Evolutionary conservation across 148 eudicot genomes (phyloP).

Genomic region (Amaranthus palmeri): DNA sequence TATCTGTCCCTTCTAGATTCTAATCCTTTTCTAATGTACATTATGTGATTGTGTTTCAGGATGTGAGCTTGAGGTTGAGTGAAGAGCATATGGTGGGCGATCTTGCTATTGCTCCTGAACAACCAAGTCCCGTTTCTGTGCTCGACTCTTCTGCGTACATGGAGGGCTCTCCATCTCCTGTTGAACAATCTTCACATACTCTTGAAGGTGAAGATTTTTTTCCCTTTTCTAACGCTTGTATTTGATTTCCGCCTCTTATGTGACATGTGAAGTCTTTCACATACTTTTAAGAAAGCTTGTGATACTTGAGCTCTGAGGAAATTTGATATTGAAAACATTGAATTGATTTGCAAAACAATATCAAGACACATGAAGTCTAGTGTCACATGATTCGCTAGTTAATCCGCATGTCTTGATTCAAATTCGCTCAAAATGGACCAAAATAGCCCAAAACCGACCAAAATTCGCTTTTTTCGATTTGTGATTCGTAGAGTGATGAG

Average conservation of each 20-base stretch:
- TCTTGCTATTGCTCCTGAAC: constrained; percentile 41
- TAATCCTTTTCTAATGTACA: constrained; percentile 12
- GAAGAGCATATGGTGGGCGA: constrained; percentile 36
- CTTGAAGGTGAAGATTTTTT: constrained; percentile 43
- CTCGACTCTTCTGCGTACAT: constrained; percentile 51
- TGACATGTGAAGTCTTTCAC: not conserved
- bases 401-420: too few relatives aligned
- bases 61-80: constrained; percentile 30
- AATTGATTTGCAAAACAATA: too few relatives aligned
- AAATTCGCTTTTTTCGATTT: too few relatives aligned
- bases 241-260: not conserved
- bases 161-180: constrained; percentile 66
- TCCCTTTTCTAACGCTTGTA: not conserved
- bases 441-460: too few relatives aligned
- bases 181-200: constrained; percentile 40
- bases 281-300: too few relatives aligned
- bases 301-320: too few relatives aligned
- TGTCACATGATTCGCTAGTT: too few relatives aligned
- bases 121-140: constrained; percentile 87
- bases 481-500: too few relatives aligned
- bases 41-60: constrained; percentile 36
- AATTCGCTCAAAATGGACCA: too few relatives aligned
- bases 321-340: too few relatives aligned
- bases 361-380: too few relatives aligned
- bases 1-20: not conserved